phyloP scores from a whole-genome alignment of 441 rosid genomes.

The Populus hybrid region DNA sequence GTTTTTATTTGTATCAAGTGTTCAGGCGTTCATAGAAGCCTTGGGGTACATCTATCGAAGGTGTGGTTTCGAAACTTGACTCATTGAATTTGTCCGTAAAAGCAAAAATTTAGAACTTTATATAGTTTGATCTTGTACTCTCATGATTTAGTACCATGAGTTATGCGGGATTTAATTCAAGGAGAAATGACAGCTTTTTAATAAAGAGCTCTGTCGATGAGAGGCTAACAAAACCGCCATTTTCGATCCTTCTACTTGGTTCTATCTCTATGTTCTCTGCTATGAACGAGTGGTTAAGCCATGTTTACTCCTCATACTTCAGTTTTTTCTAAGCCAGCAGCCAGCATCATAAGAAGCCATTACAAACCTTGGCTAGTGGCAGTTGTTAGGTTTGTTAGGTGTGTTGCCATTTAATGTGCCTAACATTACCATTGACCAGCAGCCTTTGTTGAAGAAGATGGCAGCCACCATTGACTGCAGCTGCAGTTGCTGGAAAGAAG shows the following conservation, averaged over 20 bases:
- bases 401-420: too few relatives aligned
- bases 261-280: background rate
- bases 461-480: too few relatives aligned
- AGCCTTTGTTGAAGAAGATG: too few relatives aligned
- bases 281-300: too few relatives aligned
- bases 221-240: background rate
- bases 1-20: conserved; percentile 95
- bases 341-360: background rate
- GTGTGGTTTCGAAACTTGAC: conserved; percentile 29
- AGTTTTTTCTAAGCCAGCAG: background rate
- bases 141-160: background rate
- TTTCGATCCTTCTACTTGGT: background rate
- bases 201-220: too few relatives aligned
- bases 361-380: background rate
- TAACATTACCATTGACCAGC: too few relatives aligned
- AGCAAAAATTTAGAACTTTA: background rate
- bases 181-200: too few relatives aligned
- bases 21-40: conserved; percentile 96
- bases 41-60: conserved; percentile 96
- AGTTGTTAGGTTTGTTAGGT: too few relatives aligned
- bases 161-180: too few relatives aligned
- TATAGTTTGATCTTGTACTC: background rate
- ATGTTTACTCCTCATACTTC: background rate
- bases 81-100: background rate
- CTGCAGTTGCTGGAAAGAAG: too few relatives aligned